Base-by-base conservation (phyloP, 768 basidiomycete genomes). In the Harrya chromipes region DNA sequence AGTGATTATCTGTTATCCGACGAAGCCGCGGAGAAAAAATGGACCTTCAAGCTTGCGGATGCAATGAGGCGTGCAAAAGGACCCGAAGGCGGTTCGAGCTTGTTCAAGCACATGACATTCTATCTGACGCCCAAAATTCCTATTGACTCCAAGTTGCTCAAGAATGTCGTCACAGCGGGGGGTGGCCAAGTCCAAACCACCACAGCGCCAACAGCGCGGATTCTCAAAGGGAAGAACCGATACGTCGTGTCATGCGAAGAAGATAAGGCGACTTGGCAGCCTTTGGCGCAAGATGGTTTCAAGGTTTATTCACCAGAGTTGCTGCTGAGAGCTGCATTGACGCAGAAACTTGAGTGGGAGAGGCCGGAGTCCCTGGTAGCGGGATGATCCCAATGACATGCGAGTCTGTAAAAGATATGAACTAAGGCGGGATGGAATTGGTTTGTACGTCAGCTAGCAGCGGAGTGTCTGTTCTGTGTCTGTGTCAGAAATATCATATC, bases 231-330 rank as follows among this genome's bases (percentile, higher is more conserved):
- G 2, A 74, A 76, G 40, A 67, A 77, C 17, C 76, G 85, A 29
- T 75, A 80, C 60, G 74, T 91, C 26, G 74, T 93, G 24, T 89
- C 88, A 0, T 82, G 81, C 50, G 65, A 67, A 23, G 82, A 80
- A 20, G 90, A 92, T 55, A 69, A 68, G 21, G 70, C 75, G 2
- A 77, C 85, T 14, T 92, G 90, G 88, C 68, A 79, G 21, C 77
- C 84, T 7, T 71, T 91, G 35, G 71, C 70, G 0, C 59, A 78
- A 17, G 70, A 70, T 13, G 72, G 79, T 0, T 70, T 76, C 55
- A 72, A 73, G 17, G 74, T 92, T n/a, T 91, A 88, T 65, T 77
- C 76, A 0, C 75, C 78, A 24, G 88, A 91, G 61, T 69, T 92
- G 23, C 64, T 93, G 13, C 65, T 91, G 50, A 80, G 72, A 29